These are phyloP conservation scores for Fraxinus baroniana DNA, from an alignment of 305 asterid species.

Conservation along the genomic window DNA sequence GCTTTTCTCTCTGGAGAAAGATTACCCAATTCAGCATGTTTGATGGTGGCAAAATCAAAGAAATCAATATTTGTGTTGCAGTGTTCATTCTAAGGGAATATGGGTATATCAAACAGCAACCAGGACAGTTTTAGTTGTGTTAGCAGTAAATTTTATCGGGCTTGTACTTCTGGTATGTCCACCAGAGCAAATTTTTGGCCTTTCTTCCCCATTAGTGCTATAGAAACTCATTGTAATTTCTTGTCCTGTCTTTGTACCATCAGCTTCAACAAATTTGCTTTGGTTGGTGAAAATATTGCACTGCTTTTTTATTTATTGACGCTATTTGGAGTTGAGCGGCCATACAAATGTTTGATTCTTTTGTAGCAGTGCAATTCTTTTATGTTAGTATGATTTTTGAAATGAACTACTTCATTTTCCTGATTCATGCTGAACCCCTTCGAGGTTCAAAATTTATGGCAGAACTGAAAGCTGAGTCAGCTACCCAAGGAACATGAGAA, in stretches of 20 bases:
- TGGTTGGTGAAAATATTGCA: background rate
- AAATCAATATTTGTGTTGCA: background rate
- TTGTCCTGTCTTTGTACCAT: background rate
- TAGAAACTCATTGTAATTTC: background rate
- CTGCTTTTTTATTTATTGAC: background rate
- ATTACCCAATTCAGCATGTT: slow-evolving; percentile 6
- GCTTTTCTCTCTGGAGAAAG: slow-evolving; percentile 23
- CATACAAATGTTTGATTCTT: background rate
- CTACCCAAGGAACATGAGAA: background rate
- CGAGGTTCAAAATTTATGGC: background rate
- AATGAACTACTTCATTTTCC: background rate
- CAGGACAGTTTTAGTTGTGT: background rate
- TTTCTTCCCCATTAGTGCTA: background rate
- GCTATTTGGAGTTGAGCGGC: background rate
- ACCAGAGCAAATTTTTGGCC: background rate
- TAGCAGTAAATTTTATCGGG: background rate
- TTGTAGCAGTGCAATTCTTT: background rate
- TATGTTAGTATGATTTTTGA: background rate
- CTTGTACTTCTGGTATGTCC: slow-evolving; percentile 1
- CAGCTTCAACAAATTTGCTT: background rate
- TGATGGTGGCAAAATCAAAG: background rate
- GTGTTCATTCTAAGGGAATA: background rate
- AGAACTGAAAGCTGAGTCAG: background rate
- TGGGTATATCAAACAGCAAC: slow-evolving; percentile 1
- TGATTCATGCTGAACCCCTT: background rate